phyloP scores from a whole-genome alignment of 2,329 filamentous ascomycete species.

The Apiospora saccharicola region DNA sequence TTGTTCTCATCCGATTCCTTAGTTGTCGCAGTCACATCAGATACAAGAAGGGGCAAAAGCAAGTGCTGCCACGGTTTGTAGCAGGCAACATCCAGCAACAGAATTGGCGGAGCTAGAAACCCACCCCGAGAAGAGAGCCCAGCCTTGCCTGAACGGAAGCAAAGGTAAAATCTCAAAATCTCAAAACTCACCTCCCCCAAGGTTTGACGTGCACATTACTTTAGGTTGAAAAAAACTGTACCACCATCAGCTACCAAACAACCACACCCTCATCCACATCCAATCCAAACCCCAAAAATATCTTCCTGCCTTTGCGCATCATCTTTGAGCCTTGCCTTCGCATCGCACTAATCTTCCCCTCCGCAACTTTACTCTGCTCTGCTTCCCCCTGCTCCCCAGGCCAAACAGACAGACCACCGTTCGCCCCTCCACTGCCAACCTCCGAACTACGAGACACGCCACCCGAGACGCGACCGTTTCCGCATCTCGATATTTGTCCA shows the following conservation, averaged over 20 bases:
- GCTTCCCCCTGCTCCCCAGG: slow-evolving; percentile 1
- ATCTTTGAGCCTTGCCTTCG: slow-evolving; percentile 12
- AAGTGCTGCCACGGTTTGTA: neutral
- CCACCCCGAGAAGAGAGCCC: slow-evolving; percentile 4
- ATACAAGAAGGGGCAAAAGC: slow-evolving; percentile 7
- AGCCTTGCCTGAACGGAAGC: slow-evolving; percentile 17
- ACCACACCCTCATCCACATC: slow-evolving; percentile 15
- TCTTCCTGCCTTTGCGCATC: slow-evolving; percentile 6
- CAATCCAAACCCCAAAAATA: neutral
- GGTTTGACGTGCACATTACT: slow-evolving; percentile 21
- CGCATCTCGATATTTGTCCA: slow-evolving; percentile 19
- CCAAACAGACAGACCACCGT: neutral
- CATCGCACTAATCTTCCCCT: slow-evolving; percentile 6
- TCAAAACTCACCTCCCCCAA: slow-evolving; percentile 16
- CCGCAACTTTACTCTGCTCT: neutral
- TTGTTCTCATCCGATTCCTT: neutral
- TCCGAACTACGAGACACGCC: slow-evolving; percentile 19
- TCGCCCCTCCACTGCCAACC: slow-evolving; percentile 17
- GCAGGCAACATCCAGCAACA: neutral
- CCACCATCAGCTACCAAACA: slow-evolving; percentile 14
- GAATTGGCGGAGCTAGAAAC: slow-evolving; percentile 20
- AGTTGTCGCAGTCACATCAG: neutral
- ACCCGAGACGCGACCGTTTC: slow-evolving; percentile 18
- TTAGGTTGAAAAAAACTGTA: slow-evolving; percentile 22
- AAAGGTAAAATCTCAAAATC: slow-evolving; percentile 21